Conservation (phyloP, 2,329 filamentous ascomycete genomes). For the Endocalyx cinctus region DNA sequence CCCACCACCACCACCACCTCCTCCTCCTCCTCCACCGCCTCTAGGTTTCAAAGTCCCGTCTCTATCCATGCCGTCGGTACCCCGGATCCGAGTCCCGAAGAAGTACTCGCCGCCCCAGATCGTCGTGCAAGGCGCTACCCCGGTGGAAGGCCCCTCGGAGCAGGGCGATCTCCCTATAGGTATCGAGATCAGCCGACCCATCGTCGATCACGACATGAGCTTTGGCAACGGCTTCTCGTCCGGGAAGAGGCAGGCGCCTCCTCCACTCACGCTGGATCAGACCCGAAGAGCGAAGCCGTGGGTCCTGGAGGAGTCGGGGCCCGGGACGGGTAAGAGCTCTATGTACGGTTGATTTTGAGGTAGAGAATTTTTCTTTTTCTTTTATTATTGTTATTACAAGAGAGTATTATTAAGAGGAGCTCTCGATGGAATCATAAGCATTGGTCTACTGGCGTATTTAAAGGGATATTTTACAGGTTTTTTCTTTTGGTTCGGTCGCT, state of each 20-base stretch:
- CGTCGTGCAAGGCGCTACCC: slow-evolving; percentile 24
- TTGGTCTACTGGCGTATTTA: no score
- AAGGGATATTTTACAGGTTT: no score
- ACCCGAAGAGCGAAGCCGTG: slow-evolving; percentile 5
- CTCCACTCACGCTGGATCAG: slow-evolving; percentile 10
- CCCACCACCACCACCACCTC: slow-evolving; percentile 5
- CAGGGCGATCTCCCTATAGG: slow-evolving; percentile 13
- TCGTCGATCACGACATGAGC: slow-evolving; percentile 16
- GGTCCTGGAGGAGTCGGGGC: slow-evolving; percentile 22
- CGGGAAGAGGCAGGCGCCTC: slow-evolving; percentile 8
- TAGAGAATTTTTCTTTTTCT: slow-evolving; percentile 3
- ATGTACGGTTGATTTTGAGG: slow-evolving; percentile 30
- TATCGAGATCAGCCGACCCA: slow-evolving; percentile 27
- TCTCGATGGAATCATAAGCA: no score
- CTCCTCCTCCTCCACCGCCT: slow-evolving; percentile 15
- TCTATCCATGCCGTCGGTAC: slow-evolving; percentile 33
- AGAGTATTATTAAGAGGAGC: not conserved
- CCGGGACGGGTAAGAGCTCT: slow-evolving; percentile 30
- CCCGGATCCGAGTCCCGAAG: slow-evolving; percentile 35
- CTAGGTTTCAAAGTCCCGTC: slow-evolving; percentile 26
- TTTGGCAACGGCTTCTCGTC: slow-evolving; percentile 19
- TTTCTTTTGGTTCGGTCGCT: no score
- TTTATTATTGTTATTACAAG: slow-evolving; percentile 4
- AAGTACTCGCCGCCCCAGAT: slow-evolving; percentile 36
- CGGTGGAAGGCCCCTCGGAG: slow-evolving; percentile 12